Percentiles rank a stretch among this genome's conserved stretches.
These are phyloP conservation scores for Pleurotus ostreatus DNA, from an alignment of 768 basidiomycete genomes.

Conservation along the genomic window DNA sequence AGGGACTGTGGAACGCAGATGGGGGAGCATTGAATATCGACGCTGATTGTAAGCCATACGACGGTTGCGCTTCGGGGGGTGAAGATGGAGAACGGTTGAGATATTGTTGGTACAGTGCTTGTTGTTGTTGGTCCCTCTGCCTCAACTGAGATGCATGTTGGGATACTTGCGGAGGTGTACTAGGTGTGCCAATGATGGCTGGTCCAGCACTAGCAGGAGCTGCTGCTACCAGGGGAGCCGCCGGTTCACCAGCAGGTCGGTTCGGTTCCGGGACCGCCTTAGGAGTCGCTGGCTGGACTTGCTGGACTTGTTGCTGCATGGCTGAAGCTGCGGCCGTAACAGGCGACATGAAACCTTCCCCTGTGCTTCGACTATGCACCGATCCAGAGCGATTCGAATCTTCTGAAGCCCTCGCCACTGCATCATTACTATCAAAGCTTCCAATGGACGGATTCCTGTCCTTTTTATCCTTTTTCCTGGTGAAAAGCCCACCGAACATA, in stretches of 20 bases:
- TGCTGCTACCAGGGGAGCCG: conserved; percentile 18
- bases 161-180: conserved; percentile 44
- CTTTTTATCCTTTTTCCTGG: conserved; percentile 73
- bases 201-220: conserved; percentile 19
- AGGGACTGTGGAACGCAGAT: conserved; percentile 28
- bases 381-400: conserved; percentile 58
- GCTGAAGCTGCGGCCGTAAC: conserved; percentile 50
- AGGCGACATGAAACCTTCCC: conserved; percentile 43
- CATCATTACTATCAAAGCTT: conserved; percentile 49
- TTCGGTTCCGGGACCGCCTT: conserved; percentile 24
- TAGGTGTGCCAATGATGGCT: conserved; percentile 23
- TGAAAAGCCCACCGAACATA: conserved; percentile 75
- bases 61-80: conserved; percentile 68
- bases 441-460: conserved; percentile 35
- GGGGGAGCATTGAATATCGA: conserved; percentile 54
- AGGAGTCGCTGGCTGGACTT: conserved; percentile 17
- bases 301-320: conserved; percentile 41
- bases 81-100: conserved; percentile 83
- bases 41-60: conserved; percentile 75
- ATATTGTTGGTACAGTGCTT: conserved; percentile 84
- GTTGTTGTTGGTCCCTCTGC: conserved; percentile 86
- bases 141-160: conserved; percentile 70
- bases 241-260: conserved; percentile 18
- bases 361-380: conserved; percentile 27
- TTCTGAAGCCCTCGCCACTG: conserved; percentile 44